Evolutionary conservation across 352 stramenopile species (phyloP).

Genomic region (Aphanomyces cochlioides): DNA sequence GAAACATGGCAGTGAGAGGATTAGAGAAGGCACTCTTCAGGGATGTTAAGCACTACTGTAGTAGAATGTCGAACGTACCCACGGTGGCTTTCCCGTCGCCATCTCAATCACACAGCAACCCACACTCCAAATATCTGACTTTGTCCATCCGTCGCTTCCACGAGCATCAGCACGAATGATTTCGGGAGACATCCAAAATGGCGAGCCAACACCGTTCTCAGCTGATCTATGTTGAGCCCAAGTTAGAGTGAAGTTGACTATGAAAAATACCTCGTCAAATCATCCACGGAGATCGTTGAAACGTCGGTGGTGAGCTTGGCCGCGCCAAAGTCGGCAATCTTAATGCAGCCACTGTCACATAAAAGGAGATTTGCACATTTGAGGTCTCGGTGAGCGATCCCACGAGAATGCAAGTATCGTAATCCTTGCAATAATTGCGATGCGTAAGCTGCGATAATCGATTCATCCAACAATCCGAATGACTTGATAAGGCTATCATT

Average conservation of each 20-base stretch:
- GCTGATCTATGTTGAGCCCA: slow-evolving; percentile 43
- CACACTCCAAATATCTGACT: slow-evolving; percentile 88
- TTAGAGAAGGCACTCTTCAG: slow-evolving; percentile 67
- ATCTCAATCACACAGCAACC: slow-evolving; percentile 89
- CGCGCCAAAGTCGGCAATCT: slow-evolving; percentile 85
- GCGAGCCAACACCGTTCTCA: slow-evolving; percentile 76
- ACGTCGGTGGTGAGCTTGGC: slow-evolving; percentile 43
- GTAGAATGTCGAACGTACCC: slow-evolving; percentile 40
- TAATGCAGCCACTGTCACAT: slow-evolving; percentile 54
- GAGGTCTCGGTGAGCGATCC: slow-evolving; percentile 81
- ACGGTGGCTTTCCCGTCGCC: slow-evolving; percentile 80
- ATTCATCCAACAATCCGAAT: slow-evolving; percentile 68
- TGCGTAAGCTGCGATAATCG: slow-evolving; percentile 52
- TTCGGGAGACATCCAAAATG: slow-evolving; percentile 96
- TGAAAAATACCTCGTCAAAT: slow-evolving; percentile 22
- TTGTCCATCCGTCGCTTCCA: slow-evolving; percentile 69
- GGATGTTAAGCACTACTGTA: not conserved
- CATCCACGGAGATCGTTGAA: not conserved
- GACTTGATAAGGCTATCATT: slow-evolving; percentile 64
- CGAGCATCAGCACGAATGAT: slow-evolving; percentile 79
- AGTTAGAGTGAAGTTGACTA: slow-evolving; percentile 15
- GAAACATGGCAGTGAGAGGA: slow-evolving; percentile 75
- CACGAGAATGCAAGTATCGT: slow-evolving; percentile 61
- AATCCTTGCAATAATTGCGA: slow-evolving; percentile 60
- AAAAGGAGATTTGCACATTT: slow-evolving; percentile 86